These are phyloP conservation scores for Alternaria sp. DNA, from an alignment of 2,329 filamentous ascomycete species.

Conservation along the genomic window DNA sequence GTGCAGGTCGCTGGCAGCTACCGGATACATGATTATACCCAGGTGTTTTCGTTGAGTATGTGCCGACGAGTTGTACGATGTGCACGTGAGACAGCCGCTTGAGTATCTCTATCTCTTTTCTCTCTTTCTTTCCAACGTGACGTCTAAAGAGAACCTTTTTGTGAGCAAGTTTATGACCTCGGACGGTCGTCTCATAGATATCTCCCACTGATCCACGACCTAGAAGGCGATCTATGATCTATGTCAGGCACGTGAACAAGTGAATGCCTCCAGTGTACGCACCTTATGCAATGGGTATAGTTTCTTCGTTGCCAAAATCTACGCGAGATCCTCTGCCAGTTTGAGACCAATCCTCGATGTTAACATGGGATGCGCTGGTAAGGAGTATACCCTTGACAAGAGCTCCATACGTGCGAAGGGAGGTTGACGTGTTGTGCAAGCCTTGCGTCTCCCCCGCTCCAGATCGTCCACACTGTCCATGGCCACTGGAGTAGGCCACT, in stretches of 20 bases:
- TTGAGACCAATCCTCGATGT: not conserved
- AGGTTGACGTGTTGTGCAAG: not conserved
- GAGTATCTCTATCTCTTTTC: not conserved
- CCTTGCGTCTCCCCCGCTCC: not conserved
- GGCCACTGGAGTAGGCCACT: not conserved
- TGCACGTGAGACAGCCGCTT: not conserved
- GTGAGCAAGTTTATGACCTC: not conserved
- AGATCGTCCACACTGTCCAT: not conserved
- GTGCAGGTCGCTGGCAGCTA: slow-evolving; percentile 32
- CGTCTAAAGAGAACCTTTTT: not conserved
- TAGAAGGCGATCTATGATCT: not conserved
- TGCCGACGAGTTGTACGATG: not conserved
- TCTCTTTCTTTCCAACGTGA: not conserved
- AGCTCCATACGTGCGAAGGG: not conserved
- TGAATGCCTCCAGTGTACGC: not conserved
- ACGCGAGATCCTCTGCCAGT: not conserved
- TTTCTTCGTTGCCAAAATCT: not conserved
- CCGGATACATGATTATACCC: slow-evolving; percentile 29
- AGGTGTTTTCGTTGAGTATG: not conserved
- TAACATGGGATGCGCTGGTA: not conserved
- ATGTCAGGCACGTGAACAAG: not conserved
- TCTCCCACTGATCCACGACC: not conserved
- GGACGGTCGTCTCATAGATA: not conserved
- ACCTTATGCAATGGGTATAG: not conserved
- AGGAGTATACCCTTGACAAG: not conserved